Conservation (phyloP, 2,329 filamentous ascomycete species). For the Alternaria gaisen region DNA sequence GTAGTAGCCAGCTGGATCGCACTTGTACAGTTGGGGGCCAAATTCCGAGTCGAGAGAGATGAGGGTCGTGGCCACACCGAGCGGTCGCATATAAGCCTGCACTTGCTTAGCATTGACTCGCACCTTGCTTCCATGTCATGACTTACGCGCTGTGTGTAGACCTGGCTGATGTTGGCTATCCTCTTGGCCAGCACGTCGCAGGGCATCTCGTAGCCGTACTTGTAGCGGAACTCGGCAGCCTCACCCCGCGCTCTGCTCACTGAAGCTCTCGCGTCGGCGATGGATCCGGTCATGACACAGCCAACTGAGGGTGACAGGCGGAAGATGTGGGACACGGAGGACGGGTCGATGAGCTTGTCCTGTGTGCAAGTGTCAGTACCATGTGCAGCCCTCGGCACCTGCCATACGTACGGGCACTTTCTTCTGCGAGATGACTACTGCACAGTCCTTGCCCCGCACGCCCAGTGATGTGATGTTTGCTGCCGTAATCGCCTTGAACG, state of each 20-base stretch:
- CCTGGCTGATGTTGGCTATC: constrained; percentile 98
- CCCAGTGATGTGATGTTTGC: constrained; percentile 99
- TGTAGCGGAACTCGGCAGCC: constrained; percentile 97
- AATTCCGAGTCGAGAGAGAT: constrained; percentile 93
- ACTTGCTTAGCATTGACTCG: constrained; percentile 40
- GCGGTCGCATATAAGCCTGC: constrained; percentile 95
- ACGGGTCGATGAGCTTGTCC: constrained; percentile 99
- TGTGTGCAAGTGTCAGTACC: constrained; percentile 51
- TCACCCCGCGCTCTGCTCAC: constrained; percentile 93
- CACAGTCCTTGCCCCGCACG: constrained; percentile 94
- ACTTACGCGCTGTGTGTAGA: constrained; percentile 93
- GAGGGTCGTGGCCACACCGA: constrained; percentile 93
- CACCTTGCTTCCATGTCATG: constrained; percentile 5
- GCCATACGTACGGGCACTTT: constrained; percentile 86
- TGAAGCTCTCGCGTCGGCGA: constrained; percentile 93
- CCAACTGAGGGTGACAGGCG: constrained; percentile 94
- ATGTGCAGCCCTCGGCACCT: constrained; percentile 14
- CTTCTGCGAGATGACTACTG: constrained; percentile 97
- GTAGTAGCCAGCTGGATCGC: constrained; percentile 97
- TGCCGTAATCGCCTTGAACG: constrained; percentile 99
- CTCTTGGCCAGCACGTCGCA: constrained; percentile 96
- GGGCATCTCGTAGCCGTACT: constrained; percentile 99
- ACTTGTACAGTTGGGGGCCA: constrained; percentile 97
- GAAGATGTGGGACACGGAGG: constrained; percentile 97
- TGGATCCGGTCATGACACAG: constrained; percentile 98